Evolutionary conservation across 371 early-diverging fungal species (phyloP).

Genomic region (Apophysomyces elegans): DNA sequence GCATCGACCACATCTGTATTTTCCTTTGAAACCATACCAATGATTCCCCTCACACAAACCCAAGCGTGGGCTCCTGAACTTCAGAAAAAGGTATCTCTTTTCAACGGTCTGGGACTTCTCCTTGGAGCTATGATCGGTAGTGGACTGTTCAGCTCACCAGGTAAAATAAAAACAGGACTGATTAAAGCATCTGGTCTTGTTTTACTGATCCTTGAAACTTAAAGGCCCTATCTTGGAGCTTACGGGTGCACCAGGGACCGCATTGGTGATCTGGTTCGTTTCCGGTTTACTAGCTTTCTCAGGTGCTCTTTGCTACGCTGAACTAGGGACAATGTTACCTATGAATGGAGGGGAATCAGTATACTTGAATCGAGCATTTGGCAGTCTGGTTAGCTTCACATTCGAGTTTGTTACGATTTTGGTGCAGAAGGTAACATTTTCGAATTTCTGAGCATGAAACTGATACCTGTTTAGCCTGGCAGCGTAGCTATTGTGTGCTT

Average conservation of each 20-base stretch:
- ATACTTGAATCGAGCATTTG: constrained; percentile 81
- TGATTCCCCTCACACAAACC: constrained; percentile 54
- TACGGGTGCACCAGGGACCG: constrained; percentile 73
- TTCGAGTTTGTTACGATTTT: constrained; percentile 78
- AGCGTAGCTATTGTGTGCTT: constrained; percentile 78
- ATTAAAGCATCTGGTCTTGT: constrained; percentile 37
- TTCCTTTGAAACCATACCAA: constrained; percentile 62
- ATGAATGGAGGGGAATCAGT: constrained; percentile 88
- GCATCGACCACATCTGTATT: constrained; percentile 43
- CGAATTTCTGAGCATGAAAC: not conserved
- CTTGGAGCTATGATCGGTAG: constrained; percentile 87
- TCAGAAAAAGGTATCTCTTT: constrained; percentile 69
- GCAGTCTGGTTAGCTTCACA: constrained; percentile 78
- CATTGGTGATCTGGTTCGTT: constrained; percentile 78
- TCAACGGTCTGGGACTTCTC: constrained; percentile 73
- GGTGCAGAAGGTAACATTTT: constrained; percentile 58
- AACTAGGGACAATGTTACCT: constrained; percentile 88
- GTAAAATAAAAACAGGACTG: constrained; percentile 35
- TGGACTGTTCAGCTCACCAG: constrained; percentile 87
- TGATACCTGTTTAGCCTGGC: constrained; percentile 56
- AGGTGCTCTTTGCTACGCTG: constrained; percentile 81
- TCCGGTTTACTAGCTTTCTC: constrained; percentile 77
- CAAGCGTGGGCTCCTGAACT: constrained; percentile 59
- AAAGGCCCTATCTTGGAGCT: constrained; percentile 69
- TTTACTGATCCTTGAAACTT: not conserved